These are phyloP conservation scores for Actinomortierella ambigua DNA, from an alignment of 371 early-diverging fungal genomes.

Conservation along the genomic window DNA sequence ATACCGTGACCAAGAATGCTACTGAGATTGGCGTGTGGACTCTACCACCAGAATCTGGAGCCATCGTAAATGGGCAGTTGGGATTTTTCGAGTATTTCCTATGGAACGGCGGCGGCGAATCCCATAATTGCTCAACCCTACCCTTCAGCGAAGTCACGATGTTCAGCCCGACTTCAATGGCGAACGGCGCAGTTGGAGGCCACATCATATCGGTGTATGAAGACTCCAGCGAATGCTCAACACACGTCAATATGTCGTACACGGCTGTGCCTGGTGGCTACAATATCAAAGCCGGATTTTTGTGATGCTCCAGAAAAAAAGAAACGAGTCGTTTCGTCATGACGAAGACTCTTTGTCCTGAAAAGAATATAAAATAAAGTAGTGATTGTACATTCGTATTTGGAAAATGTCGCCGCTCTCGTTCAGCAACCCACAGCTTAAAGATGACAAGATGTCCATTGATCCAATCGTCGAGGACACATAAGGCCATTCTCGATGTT, in stretches of 20 bases:
- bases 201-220: slow-evolving; percentile 4
- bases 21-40: slow-evolving; percentile 18
- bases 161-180: slow-evolving; percentile 17
- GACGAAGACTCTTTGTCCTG: slow-evolving; percentile 17
- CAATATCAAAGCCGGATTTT: slow-evolving; percentile 17
- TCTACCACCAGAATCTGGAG: slow-evolving; percentile 11
- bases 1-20: slow-evolving; percentile 5
- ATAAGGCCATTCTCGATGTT: too few species aligned
- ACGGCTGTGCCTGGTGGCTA: slow-evolving; percentile 2
- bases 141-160: slow-evolving; percentile 15
- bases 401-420: too few species aligned
- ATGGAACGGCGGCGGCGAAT: slow-evolving; percentile 8
- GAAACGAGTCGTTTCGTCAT: slow-evolving; percentile 9
- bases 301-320: too few species aligned
- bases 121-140: slow-evolving; percentile 12
- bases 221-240: slow-evolving; percentile 15
- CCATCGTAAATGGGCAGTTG: slow-evolving; percentile 10
- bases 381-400: too few species aligned
- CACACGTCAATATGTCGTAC: slow-evolving; percentile 1
- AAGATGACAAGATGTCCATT: too few species aligned
- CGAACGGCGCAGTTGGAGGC: slow-evolving; percentile 6
- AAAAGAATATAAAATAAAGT: too few species aligned
- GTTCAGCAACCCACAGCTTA: too few species aligned
- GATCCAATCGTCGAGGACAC: too few species aligned
- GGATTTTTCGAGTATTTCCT: slow-evolving; percentile 21